phyloP scores from a whole-genome alignment of 345 rosid species.

The Orychophragmus violaceus region DNA sequence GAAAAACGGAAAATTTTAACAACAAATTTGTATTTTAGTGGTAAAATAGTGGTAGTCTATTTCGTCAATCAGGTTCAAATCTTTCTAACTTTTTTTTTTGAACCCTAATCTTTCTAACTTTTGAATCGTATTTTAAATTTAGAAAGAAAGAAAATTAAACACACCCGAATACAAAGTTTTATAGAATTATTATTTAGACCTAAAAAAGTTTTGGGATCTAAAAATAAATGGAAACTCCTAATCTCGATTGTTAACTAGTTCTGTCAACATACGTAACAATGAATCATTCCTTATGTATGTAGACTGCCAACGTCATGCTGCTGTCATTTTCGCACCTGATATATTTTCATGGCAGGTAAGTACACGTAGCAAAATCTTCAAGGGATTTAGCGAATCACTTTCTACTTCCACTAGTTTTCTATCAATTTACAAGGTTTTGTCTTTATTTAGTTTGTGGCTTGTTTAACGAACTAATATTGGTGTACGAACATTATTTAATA shows the following conservation, averaged over 20 bases:
- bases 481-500: background rate
- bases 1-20: no score
- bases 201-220: no score
- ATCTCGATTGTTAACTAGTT: background rate
- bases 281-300: background rate
- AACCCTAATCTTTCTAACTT: no score
- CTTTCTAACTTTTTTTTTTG: no score
- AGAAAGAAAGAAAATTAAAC: no score
- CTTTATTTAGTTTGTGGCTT: background rate
- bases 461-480: background rate
- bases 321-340: constrained; percentile 14
- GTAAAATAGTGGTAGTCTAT: no score
- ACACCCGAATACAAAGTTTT: no score
- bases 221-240: no score
- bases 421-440: constrained; percentile 6
- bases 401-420: constrained; percentile 12
- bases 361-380: constrained; percentile 5
- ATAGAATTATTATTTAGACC: no score
- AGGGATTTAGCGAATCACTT: constrained; percentile 22
- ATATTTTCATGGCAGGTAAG: background rate
- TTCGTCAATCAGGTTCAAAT: no score
- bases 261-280: background rate
- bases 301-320: constrained; percentile 13
- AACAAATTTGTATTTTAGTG: no score
- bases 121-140: no score